Conservation (phyloP, 768 basidiomycete genomes). For the Mycena alexandri region DNA sequence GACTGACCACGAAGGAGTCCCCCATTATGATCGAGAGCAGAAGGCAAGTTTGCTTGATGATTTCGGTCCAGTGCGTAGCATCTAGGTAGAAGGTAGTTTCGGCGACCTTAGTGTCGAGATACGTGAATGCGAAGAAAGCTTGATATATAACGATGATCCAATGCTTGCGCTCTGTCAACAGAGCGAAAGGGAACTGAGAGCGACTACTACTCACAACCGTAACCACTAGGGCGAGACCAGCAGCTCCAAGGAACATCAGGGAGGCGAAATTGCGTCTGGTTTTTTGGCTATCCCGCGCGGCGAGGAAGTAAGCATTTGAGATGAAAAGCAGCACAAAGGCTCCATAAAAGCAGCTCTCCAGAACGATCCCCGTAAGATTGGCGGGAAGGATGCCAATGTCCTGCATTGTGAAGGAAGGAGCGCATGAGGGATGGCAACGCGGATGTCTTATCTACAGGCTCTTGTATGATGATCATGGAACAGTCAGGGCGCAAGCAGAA, state of each 20-base stretch:
- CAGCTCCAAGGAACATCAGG: conserved; percentile 21
- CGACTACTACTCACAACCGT: conserved; percentile 9
- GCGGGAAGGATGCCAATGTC: conserved; percentile 20
- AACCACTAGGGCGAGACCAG: conserved; percentile 17
- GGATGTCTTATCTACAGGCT: conserved; percentile 13
- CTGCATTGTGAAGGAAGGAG: conserved; percentile 14
- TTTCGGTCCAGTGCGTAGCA: conserved; percentile 19
- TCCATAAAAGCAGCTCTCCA: conserved; percentile 22
- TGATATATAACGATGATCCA: conserved; percentile 20
- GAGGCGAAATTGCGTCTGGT: conserved; percentile 20
- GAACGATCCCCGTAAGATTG: conserved; percentile 19
- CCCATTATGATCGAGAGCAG: conserved; percentile 4
- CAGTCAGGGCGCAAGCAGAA: conserved; percentile 9
- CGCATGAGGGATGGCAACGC: conserved; percentile 18
- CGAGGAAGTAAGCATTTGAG: conserved; percentile 20
- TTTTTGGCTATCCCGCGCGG: conserved; percentile 7
- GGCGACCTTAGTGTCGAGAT: conserved; percentile 14
- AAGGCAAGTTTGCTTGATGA: conserved; percentile 13
- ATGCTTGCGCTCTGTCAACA: conserved; percentile 12
- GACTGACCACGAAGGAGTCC: conserved; percentile 16
- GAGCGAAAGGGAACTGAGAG: conserved; percentile 18
- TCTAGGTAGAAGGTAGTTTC: conserved; percentile 22
- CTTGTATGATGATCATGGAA: conserved; percentile 21
- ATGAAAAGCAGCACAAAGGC: conserved; percentile 18
- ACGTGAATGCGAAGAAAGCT: conserved; percentile 13